Evolutionary conservation across 768 basidiomycete species (phyloP), one percentile per base, ranked within the genome.

Genomic region (Macrolepiota fuliginosa): DNA sequence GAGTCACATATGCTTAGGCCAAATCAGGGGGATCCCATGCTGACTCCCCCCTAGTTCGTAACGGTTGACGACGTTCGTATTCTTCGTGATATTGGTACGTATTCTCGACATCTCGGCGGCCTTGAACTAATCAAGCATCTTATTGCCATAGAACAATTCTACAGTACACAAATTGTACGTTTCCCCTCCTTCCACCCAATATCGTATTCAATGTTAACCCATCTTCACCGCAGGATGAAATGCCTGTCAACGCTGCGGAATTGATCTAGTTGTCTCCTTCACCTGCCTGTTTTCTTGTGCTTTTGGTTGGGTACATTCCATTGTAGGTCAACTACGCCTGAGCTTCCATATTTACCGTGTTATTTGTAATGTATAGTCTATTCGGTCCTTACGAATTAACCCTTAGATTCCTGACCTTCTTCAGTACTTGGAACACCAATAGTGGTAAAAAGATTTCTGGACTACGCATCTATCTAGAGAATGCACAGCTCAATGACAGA

Each of bases 201-300:
- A 51, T 53, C 29, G 51, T 54, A 19, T 45, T n/a, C 17, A 7
- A 61, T 64, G 24, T 49, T 10, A 13, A 13, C 25, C 68, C 77
- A 64, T 73, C 57, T 36, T 54, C 58, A 17, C 62, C 65, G 67
- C 65, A 97, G 90, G 95, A 97, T 70, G 96, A 98, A 83, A 98
- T 98, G 96, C 96, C 93, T 5, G 91, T 97, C 63, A 97, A 98
- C 74, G 96, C 96, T 62, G 96, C 96, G 50, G 96, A 98, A 74
- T 87, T 97, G 63, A 96, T 98, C 70, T 97, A 83, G 83, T 27
- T 47, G 19, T 50, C 36, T 35, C 29, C 17, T 46, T 47, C 22
- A 2, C 10, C 56, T 58, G 49, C 24, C 47, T 63, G 35, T 19
- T 60, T 49, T 50, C 42, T 62, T 50, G 46, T 27, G 32, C 29